Base-by-base conservation (phyloP, 805 yeast species). In the Candida argentea region DNA sequence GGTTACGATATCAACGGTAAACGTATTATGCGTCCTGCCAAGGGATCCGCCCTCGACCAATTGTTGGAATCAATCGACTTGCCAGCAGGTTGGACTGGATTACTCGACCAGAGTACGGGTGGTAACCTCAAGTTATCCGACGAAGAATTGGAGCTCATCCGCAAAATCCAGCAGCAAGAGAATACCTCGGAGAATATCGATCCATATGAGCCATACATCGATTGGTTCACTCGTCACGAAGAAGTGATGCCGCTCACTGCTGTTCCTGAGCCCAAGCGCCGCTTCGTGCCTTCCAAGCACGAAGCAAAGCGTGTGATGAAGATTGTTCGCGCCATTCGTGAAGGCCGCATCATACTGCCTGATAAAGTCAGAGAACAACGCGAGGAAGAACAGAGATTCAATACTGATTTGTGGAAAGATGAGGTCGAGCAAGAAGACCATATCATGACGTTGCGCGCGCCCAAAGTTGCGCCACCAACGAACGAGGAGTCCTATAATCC, bases 41-140 rank as follows among this genome's bases (percentile, higher is more conserved):
- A 84, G 45, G 95, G 96, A 9, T 76, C 93, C 33, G 98, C 97
- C 2, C 67, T 91, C 39, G 97, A 91, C 47, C 81, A 79, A 45
- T 67, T 91, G 37, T 61, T 91, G 39, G 98, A 89, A 47, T 66
- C 76, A 17, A 91, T 91, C 35, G 99, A 91, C 36, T 65, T 91
- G 38, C 98, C 98, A 9, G 93, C 84, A 56, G 98, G 98, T 15
- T 91, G 97, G 97, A 91, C 98, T 10, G 99, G 99, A 26, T 65
- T 91, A 36, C 60, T 89, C 36, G 97, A 91, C 55, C 80, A 83
- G 46, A 70, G 76, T 45, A 85, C 97, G 5, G 99, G 98, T 36
- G 54, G 75, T 6, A 67, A 83, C 29, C 68, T 91, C 60, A 86
- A 91, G 41, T 64, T 91, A 38, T 73, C 85, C 5, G 68, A 70